These are phyloP conservation scores for Kockovaella imperatae DNA, from an alignment of 768 basidiomycete genomes.

Conservation along the genomic window DNA sequence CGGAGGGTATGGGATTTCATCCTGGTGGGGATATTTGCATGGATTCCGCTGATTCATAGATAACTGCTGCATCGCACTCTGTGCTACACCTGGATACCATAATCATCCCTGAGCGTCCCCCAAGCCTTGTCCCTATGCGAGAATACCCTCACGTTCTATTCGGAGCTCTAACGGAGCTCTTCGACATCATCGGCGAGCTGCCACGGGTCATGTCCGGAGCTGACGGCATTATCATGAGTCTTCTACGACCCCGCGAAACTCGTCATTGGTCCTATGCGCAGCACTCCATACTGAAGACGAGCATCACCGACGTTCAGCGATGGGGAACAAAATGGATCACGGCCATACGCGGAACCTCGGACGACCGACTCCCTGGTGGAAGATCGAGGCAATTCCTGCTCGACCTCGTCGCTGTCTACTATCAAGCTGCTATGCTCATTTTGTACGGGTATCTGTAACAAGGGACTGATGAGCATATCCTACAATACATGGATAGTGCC, in stretches of 20 bases:
- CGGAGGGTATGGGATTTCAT: slow-evolving; percentile 3
- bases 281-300: neutral
- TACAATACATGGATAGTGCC: neutral
- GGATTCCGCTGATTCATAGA: neutral
- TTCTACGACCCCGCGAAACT: neutral
- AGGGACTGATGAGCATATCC: too few species aligned
- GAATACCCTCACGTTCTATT: neutral
- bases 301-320: neutral
- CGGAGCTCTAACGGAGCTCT: neutral
- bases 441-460: slow-evolving; percentile 1
- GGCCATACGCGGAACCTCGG: neutral
- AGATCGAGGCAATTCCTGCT: neutral
- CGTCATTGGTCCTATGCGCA: neutral
- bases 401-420: neutral
- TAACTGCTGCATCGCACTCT: neutral
- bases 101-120: slow-evolving; percentile 1
- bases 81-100: neutral
- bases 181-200: slow-evolving; percentile 1
- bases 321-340: neutral
- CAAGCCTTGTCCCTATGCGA: neutral
- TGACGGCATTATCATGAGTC: neutral
- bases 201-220: neutral
- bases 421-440: neutral
- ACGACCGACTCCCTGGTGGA: neutral
- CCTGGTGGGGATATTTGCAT: neutral